phyloP scores from a whole-genome alignment of 2,329 filamentous ascomycete genomes.

The Trichoderma simmonsii region DNA sequence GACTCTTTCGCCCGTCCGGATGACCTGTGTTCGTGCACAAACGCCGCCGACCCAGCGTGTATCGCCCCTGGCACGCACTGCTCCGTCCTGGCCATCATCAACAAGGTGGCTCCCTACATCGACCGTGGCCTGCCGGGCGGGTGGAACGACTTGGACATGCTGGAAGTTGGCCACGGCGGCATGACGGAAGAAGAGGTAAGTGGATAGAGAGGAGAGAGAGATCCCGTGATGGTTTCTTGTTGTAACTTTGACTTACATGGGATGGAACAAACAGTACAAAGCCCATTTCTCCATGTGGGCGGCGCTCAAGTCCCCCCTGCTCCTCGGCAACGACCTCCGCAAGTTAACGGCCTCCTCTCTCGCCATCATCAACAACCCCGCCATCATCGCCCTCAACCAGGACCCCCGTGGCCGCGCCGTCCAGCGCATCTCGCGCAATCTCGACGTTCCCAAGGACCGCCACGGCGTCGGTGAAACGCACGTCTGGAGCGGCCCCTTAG shows the following conservation, averaged over 20 bases:
- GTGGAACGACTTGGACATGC: slow-evolving; percentile 18
- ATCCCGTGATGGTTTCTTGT: background rate
- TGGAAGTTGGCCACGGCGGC: slow-evolving; percentile 17
- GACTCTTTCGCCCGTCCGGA: slow-evolving; percentile 29
- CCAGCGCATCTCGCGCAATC: slow-evolving; percentile 11
- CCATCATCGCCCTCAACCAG: slow-evolving; percentile 34
- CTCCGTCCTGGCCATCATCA: slow-evolving; percentile 16
- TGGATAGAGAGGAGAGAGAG: background rate
- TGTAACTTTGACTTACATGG: background rate
- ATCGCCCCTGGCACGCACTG: slow-evolving; percentile 16
- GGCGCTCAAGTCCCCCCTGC: slow-evolving; percentile 43
- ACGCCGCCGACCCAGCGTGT: slow-evolving; percentile 14
- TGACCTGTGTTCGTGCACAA: slow-evolving; percentile 15
- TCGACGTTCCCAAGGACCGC: slow-evolving; percentile 25
- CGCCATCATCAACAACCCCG: slow-evolving; percentile 25
- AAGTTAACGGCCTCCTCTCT: slow-evolving; percentile 21
- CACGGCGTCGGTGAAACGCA: slow-evolving; percentile 27
- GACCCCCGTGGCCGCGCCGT: slow-evolving; percentile 31
- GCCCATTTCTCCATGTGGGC: slow-evolving; percentile 46
- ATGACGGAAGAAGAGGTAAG: slow-evolving; percentile 18
- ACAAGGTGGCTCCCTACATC: slow-evolving; percentile 15
- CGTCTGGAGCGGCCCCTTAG: slow-evolving; percentile 29
- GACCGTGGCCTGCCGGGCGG: slow-evolving; percentile 13
- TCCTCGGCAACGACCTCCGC: slow-evolving; percentile 40
- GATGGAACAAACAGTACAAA: slow-evolving; percentile 5